Evolutionary conservation across 805 yeast genomes (phyloP).

Genomic region (Myxozyma melibiosi): DNA sequence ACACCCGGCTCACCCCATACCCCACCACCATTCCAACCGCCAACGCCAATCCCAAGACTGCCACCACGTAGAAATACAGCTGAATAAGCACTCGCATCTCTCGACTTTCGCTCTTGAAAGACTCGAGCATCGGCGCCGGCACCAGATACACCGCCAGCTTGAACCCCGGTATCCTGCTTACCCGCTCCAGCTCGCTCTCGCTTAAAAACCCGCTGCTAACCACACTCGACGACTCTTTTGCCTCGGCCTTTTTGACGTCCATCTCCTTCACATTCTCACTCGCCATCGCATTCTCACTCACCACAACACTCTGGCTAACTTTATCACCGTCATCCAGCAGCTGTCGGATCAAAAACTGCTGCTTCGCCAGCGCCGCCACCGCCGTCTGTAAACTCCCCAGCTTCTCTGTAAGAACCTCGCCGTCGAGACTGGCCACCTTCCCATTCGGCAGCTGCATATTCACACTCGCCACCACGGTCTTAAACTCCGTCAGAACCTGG

Average conservation of each 20-base stretch:
- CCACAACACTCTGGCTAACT: too few species aligned
- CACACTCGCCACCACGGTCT: neutral
- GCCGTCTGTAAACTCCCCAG: constrained; percentile 1
- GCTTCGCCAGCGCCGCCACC: constrained; percentile 20
- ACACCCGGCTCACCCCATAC: neutral
- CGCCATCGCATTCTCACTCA: neutral
- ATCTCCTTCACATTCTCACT: neutral
- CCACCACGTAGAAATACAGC: constrained; percentile 4
- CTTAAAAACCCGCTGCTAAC: neutral
- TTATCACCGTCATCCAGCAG: neutral
- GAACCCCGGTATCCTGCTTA: constrained; percentile 3
- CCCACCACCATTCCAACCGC: constrained; percentile 8
- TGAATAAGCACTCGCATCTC: neutral
- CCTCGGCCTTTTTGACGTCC: neutral
- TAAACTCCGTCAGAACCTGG: neutral
- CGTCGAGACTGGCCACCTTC: neutral
- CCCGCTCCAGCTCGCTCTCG: neutral
- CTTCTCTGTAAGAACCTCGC: neutral
- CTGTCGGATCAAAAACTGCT: constrained; percentile 14
- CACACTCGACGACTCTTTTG: neutral
- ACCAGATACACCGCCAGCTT: constrained; percentile 9
- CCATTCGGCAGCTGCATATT: neutral
- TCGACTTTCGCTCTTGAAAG: neutral
- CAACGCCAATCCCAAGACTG: neutral
- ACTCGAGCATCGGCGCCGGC: constrained; percentile 6